These are phyloP conservation scores for Laguncularia racemosa DNA, from an alignment of 345 rosid genomes.

Conservation along the genomic window DNA sequence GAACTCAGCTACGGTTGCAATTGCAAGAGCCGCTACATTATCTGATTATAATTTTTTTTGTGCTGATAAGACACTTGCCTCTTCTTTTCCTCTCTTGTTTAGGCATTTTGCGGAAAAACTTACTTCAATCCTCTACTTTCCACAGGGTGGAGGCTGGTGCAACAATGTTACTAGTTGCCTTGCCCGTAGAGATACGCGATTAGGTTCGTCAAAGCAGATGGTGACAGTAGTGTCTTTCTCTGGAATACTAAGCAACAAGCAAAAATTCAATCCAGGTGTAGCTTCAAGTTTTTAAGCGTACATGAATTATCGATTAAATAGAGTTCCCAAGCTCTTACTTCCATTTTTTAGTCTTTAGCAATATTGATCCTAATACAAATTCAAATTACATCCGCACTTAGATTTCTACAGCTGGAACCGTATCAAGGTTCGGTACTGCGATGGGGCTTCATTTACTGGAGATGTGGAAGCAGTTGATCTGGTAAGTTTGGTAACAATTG, in stretches of 20 bases:
- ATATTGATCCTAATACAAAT: conserved; percentile 1
- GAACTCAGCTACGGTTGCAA: no score
- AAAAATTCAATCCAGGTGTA: conserved; percentile 61
- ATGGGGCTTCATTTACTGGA: conserved; percentile 85
- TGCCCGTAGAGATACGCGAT: conserved; percentile 43
- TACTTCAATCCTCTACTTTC: neutral
- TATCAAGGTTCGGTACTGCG: conserved; percentile 87
- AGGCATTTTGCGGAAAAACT: no score
- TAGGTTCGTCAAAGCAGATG: conserved; percentile 75
- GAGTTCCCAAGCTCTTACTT: neutral
- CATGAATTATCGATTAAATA: neutral
- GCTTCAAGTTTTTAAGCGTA: neutral
- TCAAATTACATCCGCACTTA: conserved; percentile 10
- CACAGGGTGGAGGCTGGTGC: conserved; percentile 94
- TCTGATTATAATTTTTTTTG: no score
- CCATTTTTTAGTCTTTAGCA: neutral
- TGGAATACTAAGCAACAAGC: conserved; percentile 54
- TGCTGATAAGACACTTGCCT: no score
- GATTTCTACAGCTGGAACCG: conserved; percentile 89
- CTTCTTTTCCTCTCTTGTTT: no score
- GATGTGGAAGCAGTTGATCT: conserved; percentile 61
- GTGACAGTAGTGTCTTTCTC: conserved; percentile 49
- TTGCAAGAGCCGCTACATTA: no score
- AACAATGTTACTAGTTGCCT: conserved; percentile 52
- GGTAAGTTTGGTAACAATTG: conserved; percentile 30